Evolutionary conservation across 1,139 yeast genomes (phyloP), one percentile per base, ranked within the genome.

Genomic region (Geotrichum phurueaensis): DNA sequence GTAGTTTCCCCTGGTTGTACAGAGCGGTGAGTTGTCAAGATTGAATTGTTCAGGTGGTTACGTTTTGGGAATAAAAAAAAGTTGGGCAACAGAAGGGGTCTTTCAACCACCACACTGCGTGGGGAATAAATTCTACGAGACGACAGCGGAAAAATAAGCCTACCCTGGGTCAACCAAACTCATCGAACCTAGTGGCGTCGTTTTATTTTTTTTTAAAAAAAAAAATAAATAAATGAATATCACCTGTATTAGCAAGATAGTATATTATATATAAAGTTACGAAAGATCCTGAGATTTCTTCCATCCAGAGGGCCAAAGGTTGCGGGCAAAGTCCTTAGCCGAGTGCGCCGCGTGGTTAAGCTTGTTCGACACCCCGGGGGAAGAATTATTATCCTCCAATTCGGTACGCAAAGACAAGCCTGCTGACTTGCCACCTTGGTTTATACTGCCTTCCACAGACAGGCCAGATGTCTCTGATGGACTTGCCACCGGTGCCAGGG

Each of bases 311-410:
- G 58, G 53, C 53, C 29, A 59, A 15, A 59, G 33, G 4, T 53
- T 55, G 20, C 54, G 51, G 13, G 61, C 61, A 53, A 59, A 52
- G 51, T 47, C 53, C 39, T 58, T 58, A 15, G 60, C 60, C 22
- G 60, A 33, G 10, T 50, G 43, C 6, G 58, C 61, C 4, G 59
- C 59, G 18, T 48, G 48, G n/a, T 49, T 53, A 13, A 58, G 52
- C 15, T 51, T 52, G 3, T 51, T 33, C 15, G 54, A 51, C 9
- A 51, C 54, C 23, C 48, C 48, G 13, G 59, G 18, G 15, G 51
- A 49, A n/a, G 33, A 29, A n/a, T 25, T 10, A 4, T 51, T 51
- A 12, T 55, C 43, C 29, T 50, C 56, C 15, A 22, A 25, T 50
- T 33, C 53, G 12, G 22, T 29, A 12, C 22, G 20, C 20, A 51